phyloP scores from a whole-genome alignment of 306 rosid genomes.

The Lupinus albus region DNA sequence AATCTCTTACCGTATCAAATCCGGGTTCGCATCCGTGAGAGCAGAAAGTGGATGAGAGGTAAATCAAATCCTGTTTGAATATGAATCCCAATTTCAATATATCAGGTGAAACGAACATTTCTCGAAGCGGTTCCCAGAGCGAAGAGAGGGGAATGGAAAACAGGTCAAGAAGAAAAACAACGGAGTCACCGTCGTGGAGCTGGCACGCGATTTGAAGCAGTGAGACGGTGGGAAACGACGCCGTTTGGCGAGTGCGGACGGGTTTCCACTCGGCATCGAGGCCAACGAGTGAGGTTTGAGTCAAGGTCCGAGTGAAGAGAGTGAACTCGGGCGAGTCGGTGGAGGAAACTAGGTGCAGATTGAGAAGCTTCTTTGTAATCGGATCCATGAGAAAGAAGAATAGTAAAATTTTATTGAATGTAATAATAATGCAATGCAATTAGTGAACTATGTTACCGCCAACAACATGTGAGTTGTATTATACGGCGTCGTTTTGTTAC shows the following conservation, averaged over 20 bases:
- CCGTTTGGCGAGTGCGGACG: slow-evolving; percentile 45
- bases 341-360: slow-evolving; percentile 59
- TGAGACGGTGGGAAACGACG: slow-evolving; percentile 64
- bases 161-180: slow-evolving; percentile 73
- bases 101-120: slow-evolving; percentile 60
- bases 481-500: too few relatives aligned
- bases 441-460: too few relatives aligned
- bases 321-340: slow-evolving; percentile 71
- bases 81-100: slow-evolving; percentile 79
- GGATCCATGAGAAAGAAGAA: slow-evolving; percentile 47
- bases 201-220: slow-evolving; percentile 86
- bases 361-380: slow-evolving; percentile 44
- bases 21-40: slow-evolving; percentile 69
- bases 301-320: slow-evolving; percentile 47
- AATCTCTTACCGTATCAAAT: slow-evolving; percentile 59
- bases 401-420: too few relatives aligned
- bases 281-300: slow-evolving; percentile 66
- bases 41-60: slow-evolving; percentile 73
- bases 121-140: slow-evolving; percentile 61
- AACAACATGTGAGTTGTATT: too few relatives aligned
- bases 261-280: slow-evolving; percentile 98
- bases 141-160: slow-evolving; percentile 57
- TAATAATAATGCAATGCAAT: too few relatives aligned
- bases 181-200: slow-evolving; percentile 43
- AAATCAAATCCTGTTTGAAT: slow-evolving; percentile 84